Evolutionary conservation across 495 filamentous ascomycete genomes (phyloP).

Genomic region (Xylaria bambusicola): DNA sequence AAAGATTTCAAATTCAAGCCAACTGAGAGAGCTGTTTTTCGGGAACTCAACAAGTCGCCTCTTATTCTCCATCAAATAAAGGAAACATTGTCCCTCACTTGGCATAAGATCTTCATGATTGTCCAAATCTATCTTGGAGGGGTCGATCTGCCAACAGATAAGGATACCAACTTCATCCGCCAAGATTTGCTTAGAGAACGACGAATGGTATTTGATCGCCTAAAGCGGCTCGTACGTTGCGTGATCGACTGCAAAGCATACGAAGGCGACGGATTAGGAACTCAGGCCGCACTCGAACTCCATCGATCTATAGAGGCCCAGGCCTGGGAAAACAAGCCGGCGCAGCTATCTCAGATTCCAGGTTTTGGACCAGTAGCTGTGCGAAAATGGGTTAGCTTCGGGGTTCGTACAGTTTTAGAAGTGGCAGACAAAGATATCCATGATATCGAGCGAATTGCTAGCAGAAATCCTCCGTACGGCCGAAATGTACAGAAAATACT

Average conservation of each 20-base stretch:
- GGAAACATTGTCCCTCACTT: constrained; percentile 66
- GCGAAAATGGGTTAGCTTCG: constrained; percentile 71
- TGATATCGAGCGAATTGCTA: constrained; percentile 74
- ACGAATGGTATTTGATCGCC: constrained; percentile 67
- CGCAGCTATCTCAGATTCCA: constrained; percentile 85
- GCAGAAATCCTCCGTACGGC: constrained; percentile 83
- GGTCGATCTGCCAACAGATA: constrained; percentile 67
- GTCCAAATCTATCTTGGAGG: constrained; percentile 79
- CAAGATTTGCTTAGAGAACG: constrained; percentile 70
- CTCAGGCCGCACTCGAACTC: constrained; percentile 74
- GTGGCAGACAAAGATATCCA: constrained; percentile 67
- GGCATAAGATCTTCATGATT: constrained; percentile 87
- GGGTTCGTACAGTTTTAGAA: constrained; percentile 70
- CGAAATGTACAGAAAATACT: constrained; percentile 63
- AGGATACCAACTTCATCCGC: constrained; percentile 62
- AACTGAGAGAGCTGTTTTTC: constrained; percentile 74
- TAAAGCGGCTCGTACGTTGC: constrained; percentile 76
- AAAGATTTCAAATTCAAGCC: constrained; percentile 67
- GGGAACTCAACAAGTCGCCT: constrained; percentile 75
- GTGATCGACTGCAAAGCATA: constrained; percentile 80
- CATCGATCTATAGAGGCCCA: constrained; percentile 74
- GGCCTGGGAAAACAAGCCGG: constrained; percentile 83
- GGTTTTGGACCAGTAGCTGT: constrained; percentile 77
- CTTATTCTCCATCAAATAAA: constrained; percentile 79
- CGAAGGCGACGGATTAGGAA: constrained; percentile 65